Base-by-base conservation (phyloP, 2,329 filamentous ascomycete species). In the Cordyceps pruinosa region DNA sequence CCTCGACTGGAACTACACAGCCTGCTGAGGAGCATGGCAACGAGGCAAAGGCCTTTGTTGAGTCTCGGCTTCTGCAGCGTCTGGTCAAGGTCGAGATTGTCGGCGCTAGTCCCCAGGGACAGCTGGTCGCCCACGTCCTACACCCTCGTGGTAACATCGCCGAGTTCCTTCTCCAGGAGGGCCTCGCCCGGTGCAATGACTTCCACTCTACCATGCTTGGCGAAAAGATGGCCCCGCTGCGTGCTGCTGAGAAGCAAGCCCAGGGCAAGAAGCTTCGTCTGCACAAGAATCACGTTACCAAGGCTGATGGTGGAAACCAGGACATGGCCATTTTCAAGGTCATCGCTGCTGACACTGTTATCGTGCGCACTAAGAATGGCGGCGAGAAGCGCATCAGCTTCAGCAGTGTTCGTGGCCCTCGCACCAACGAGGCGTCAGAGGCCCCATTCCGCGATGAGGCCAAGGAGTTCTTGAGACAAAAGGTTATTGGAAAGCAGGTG, bases 391-490 rank as follows among this genome's bases (percentile, higher is more conserved):
- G 91, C 66, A 86, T 97, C 70, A 95, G 87, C 71, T 78, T 99
- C 59, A 96, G 90, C 78, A 97, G 93, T 70, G 83, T 97, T 59
- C 87, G 94, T 61, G 93, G 94, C 58, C 94, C 94, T n/a, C 92
- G 96, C 68, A 83, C 88, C 3, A 87, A 85, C 48, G 93, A 97
- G 70, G 83, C 89, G 21, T 87, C 90, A 58, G 93, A 97, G 72
- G 82, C 89, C 41, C 90, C 91, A 0, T 99, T 93, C 77, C 83
- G 85, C 63, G 88, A 94, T 13, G 93, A 97, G 69, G 93, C 94
- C 32, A 99, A 99, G 77, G 94, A 99, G 70, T 97, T 93, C 69
- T 72, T 97, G 62, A 86, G 94, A 56, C 96, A 96, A 79, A 90
- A 87, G 71, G 73, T 97, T 32, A 99, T 99, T 67, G 94, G 92